A percentile compares a stretch with the other conserved stretches of the same genome.
Evolutionary conservation across 768 basidiomycete species (phyloP).

Genomic region (Pleurotus salmoneostramineus): DNA sequence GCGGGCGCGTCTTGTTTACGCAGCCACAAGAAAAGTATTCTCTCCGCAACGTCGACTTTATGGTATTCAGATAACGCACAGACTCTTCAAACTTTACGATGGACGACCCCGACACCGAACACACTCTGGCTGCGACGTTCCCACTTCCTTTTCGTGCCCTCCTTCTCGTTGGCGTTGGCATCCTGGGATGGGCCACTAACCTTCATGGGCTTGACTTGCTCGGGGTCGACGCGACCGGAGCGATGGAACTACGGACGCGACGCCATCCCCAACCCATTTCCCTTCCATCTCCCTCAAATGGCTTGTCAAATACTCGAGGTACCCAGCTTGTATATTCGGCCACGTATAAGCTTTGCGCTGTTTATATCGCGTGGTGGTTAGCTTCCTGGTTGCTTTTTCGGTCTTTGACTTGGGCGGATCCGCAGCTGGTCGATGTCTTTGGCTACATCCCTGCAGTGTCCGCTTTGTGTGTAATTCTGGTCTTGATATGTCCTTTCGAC

Average conservation of each 20-base stretch:
- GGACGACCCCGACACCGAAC: conserved; percentile 26
- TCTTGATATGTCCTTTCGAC: conserved; percentile 66
- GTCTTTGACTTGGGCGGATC: conserved; percentile 51
- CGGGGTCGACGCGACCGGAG: conserved; percentile 69
- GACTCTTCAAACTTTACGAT: conserved; percentile 7
- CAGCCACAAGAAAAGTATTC: not conserved
- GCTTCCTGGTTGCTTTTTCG: conserved; percentile 70
- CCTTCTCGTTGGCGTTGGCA: conserved; percentile 70
- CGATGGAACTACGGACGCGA: conserved; percentile 61
- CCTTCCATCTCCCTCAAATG: conserved; percentile 18
- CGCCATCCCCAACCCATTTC: conserved; percentile 20
- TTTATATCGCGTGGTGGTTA: conserved; percentile 59
- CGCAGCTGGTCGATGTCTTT: conserved; percentile 63
- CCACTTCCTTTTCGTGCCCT: conserved; percentile 94
- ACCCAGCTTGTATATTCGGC: conserved; percentile 35
- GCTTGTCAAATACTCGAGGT: not conserved
- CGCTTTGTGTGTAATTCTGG: conserved; percentile 49
- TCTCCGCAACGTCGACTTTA: not conserved
- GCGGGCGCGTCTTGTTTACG: not conserved
- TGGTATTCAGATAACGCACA: not conserved
- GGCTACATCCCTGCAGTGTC: conserved; percentile 75
- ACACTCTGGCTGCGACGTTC: conserved; percentile 53
- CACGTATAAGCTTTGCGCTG: conserved; percentile 63
- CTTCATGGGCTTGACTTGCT: conserved; percentile 75
- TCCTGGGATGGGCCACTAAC: conserved; percentile 91